Conservation (phyloP, 2,329 filamentous ascomycete species). For the Spiromastix sp. region DNA sequence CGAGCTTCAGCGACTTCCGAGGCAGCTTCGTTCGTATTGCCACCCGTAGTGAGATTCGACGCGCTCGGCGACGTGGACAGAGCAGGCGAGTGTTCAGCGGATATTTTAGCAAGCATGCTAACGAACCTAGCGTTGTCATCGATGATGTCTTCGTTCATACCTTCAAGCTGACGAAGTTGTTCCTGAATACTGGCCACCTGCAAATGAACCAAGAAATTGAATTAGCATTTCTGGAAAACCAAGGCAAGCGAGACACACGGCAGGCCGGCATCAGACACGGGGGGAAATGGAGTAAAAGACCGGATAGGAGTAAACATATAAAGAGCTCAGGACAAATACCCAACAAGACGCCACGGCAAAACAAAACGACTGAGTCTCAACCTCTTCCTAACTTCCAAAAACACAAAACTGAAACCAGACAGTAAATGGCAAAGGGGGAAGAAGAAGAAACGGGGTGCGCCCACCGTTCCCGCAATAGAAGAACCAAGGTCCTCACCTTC, state of each 20-base stretch:
- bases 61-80: no score
- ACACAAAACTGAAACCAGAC: constrained; percentile 16
- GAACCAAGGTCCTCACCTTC: constrained; percentile 39
- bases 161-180: constrained; percentile 36
- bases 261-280: no score
- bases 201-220: constrained; percentile 18
- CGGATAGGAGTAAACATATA: no score
- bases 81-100: no score
- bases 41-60: no score
- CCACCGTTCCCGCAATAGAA: constrained; percentile 40
- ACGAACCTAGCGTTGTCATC: constrained; percentile 33
- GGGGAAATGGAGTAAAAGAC: constrained; percentile 10
- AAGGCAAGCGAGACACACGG: no score
- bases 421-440: constrained; percentile 6
- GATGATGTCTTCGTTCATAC: constrained; percentile 34
- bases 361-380: no score
- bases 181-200: constrained; percentile 40
- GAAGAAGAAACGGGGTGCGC: constrained; percentile 29
- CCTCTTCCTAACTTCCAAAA: no score
- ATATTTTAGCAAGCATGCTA: no score
- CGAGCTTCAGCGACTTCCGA: no score
- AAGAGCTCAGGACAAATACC: no score
- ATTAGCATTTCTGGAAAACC: constrained; percentile 11
- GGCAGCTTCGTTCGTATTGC: no score
- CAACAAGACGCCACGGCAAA: constrained; percentile 6